These are phyloP conservation scores for Exsudoporus frostii DNA, from an alignment of 768 basidiomycete species.

Conservation along the genomic window DNA sequence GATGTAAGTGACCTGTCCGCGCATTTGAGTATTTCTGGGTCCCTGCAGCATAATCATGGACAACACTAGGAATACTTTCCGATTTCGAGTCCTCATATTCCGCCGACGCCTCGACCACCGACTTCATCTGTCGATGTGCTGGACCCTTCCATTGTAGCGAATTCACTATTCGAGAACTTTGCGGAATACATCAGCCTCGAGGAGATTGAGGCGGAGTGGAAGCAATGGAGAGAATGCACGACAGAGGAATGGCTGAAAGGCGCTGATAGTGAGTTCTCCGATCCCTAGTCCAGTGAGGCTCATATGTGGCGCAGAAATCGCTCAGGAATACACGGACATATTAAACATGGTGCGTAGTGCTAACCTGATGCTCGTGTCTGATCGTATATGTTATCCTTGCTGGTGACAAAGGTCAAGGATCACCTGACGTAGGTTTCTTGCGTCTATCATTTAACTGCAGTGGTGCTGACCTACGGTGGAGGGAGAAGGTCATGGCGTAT, in stretches of 20 bases:
- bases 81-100: conserved; percentile 21
- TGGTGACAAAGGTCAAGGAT: conserved; percentile 25
- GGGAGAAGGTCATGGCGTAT: conserved; percentile 21
- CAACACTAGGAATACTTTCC: conserved; percentile 17
- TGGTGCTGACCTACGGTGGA: conserved; percentile 9
- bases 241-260: conserved; percentile 32
- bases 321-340: conserved; percentile 15
- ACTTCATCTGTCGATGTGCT: background rate
- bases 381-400: background rate
- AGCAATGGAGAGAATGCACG: conserved; percentile 28
- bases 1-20: conserved; percentile 16
- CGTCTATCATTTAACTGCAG: background rate
- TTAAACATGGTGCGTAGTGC: conserved; percentile 19
- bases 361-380: background rate
- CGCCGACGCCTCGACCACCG: conserved; percentile 13
- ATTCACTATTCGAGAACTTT: conserved; percentile 19
- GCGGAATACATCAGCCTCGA: conserved; percentile 18
- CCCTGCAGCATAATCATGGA: background rate
- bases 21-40: background rate
- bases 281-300: background rate
- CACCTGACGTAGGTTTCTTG: conserved; percentile 22
- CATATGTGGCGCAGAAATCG: conserved; percentile 16
- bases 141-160: conserved; percentile 11
- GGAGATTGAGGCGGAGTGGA: conserved; percentile 23
- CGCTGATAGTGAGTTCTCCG: conserved; percentile 23